These are phyloP conservation scores for Neospora caninum DNA, from an alignment of 169 alveolate genomes.

Conservation along the genomic window DNA sequence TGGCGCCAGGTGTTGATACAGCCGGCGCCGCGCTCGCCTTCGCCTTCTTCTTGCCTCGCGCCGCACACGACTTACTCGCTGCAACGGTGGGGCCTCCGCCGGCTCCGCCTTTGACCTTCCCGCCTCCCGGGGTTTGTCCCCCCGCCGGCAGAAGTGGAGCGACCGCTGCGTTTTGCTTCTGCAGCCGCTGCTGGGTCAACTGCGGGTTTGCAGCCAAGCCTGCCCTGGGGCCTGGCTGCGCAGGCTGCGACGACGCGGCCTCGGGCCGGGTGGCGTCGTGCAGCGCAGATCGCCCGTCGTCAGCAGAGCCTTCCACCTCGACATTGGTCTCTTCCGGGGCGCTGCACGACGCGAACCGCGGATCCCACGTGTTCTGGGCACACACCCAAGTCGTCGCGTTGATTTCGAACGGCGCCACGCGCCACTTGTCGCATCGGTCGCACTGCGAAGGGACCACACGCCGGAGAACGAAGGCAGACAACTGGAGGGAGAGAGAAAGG, in stretches of 20 bases:
- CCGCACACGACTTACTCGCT: background rate
- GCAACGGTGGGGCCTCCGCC: background rate
- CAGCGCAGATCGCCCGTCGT: no score
- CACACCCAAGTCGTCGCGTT: conserved; percentile 63
- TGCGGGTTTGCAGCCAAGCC: no score
- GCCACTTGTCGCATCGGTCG: conserved; percentile 69
- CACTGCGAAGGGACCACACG: conserved; percentile 57
- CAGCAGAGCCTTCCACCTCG: background rate
- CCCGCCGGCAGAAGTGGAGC: no score
- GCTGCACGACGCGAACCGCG: conserved; percentile 64
- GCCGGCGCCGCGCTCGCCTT: conserved; percentile 36
- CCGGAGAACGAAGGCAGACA: no score
- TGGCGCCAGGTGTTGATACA: conserved; percentile 45
- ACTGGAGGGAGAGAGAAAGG: no score
- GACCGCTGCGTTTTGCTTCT: no score
- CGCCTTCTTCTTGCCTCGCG: background rate
- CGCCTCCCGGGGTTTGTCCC: no score
- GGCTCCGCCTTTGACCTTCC: background rate
- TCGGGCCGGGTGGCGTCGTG: no score
- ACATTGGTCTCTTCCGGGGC: conserved; percentile 63
- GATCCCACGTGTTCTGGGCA: conserved; percentile 65
- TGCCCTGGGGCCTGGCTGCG: no score
- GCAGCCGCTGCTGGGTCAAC: no score
- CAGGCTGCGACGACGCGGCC: no score
- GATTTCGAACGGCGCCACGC: conserved; percentile 62